Evolutionary conservation across 176 grass and related monocot genomes (phyloP).

Genomic region (Ensete ventricosum): DNA sequence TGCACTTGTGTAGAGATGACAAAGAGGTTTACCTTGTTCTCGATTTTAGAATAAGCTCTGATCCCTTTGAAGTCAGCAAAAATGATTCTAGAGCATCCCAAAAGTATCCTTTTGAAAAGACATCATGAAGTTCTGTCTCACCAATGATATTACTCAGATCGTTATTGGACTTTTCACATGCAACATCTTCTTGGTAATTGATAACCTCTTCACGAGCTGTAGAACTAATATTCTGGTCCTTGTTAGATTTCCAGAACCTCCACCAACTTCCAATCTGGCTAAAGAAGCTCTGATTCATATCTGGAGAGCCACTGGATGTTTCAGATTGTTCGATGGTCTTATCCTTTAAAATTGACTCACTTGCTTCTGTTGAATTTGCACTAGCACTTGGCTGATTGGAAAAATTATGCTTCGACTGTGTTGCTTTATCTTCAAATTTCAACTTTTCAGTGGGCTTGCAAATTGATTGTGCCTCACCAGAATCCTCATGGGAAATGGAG

Average conservation of each 20-base stretch:
- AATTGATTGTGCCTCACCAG: neutral
- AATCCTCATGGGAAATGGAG: neutral
- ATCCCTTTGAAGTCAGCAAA: conserved; percentile 38
- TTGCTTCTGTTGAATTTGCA: neutral
- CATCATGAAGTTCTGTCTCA: conserved; percentile 27
- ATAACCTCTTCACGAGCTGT: neutral
- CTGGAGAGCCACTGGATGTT: neutral
- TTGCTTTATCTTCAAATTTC: neutral
- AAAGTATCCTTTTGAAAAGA: conserved; percentile 49
- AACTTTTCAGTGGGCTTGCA: neutral
- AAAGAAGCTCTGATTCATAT: neutral
- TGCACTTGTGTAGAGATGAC: neutral
- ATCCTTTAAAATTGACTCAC: neutral
- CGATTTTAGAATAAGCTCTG: conserved; percentile 49
- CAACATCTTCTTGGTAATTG: neutral
- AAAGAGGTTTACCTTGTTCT: conserved; percentile 42
- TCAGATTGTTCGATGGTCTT: neutral
- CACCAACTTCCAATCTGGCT: neutral
- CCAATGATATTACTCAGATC: neutral
- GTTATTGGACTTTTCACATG: neutral
- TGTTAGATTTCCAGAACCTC: conserved; percentile 10
- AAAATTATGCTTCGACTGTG: neutral
- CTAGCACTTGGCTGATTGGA: neutral
- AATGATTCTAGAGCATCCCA: conserved; percentile 51
- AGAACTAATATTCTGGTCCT: conserved; percentile 15